phyloP scores from a whole-genome alignment of 306 rosid species.

The Malus sieversii region DNA sequence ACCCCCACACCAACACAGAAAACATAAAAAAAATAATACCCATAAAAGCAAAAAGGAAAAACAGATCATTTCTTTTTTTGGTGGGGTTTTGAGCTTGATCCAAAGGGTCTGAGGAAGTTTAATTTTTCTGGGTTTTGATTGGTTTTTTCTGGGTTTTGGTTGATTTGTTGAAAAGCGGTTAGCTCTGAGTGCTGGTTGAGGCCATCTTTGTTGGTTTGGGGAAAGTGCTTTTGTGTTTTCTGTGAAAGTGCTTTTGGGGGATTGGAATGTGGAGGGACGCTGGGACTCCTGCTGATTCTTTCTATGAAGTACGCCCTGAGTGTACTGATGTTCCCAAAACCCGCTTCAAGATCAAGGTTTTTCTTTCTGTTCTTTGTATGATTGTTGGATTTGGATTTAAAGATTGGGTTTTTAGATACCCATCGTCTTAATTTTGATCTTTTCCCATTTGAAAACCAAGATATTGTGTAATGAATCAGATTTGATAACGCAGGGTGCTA shows the following conservation, averaged over 20 bases:
- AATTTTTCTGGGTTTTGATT: constrained; percentile 28
- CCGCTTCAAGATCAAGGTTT: constrained; percentile 80
- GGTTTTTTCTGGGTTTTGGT: constrained; percentile 30
- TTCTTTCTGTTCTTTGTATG: background rate
- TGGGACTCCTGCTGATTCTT: constrained; percentile 88
- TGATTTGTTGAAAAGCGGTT: constrained; percentile 39
- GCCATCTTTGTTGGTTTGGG: background rate
- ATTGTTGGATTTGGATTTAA: background rate
- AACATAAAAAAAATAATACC: background rate
- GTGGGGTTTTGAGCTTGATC: constrained; percentile 8
- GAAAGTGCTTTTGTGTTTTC: background rate
- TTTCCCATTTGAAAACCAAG: background rate
- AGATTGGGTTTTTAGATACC: background rate
- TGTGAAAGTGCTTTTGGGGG: constrained; percentile 7
- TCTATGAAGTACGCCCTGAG: constrained; percentile 82
- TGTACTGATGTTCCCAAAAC: constrained; percentile 90
- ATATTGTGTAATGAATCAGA: background rate
- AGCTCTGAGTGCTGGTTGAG: constrained; percentile 11
- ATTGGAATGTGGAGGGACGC: constrained; percentile 84
- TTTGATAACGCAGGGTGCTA: constrained; percentile 13
- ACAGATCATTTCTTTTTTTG: background rate
- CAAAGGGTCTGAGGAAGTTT: constrained; percentile 13
- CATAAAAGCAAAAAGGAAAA: background rate
- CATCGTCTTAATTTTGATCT: constrained; percentile 8
- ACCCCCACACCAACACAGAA: background rate